Percentiles rank a stretch among this genome's conserved stretches.
phyloP scores from a whole-genome alignment of 2,329 filamentous ascomycete species.

The Lecanicillium sp. region DNA sequence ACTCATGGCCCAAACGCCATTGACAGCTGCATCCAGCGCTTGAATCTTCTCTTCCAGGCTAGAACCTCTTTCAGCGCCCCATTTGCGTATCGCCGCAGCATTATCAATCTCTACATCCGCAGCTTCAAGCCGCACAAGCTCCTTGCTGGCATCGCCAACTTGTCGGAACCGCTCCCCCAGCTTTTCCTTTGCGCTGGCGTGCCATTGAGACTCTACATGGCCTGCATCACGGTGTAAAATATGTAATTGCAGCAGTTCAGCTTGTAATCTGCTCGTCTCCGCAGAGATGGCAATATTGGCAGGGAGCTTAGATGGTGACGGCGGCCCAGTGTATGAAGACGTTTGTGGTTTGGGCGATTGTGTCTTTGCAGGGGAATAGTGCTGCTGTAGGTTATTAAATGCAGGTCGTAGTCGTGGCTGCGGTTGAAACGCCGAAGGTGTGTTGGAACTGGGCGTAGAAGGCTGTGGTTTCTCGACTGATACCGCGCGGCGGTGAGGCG shows the following conservation, averaged over 20 bases:
- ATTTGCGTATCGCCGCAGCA: slow-evolving; percentile 41
- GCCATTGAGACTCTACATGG: slow-evolving; percentile 40
- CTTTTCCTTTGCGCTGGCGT: slow-evolving; percentile 42
- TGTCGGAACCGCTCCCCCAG: slow-evolving; percentile 37
- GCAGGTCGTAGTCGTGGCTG: slow-evolving; percentile 38
- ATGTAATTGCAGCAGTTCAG: slow-evolving; percentile 57
- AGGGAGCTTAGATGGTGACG: slow-evolving; percentile 51
- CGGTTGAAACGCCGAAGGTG: slow-evolving; percentile 11
- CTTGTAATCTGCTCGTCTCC: slow-evolving; percentile 51
- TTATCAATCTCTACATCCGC: slow-evolving; percentile 42
- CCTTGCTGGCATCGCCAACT: slow-evolving; percentile 25
- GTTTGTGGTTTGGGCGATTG: slow-evolving; percentile 54
- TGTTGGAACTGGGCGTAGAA: slow-evolving; percentile 11
- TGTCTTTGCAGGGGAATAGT: slow-evolving; percentile 57
- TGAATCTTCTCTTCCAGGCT: slow-evolving; percentile 49
- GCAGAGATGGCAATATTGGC: slow-evolving; percentile 50
- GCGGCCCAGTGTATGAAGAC: slow-evolving; percentile 37
- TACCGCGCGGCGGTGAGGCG: slow-evolving; percentile 11
- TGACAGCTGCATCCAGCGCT: slow-evolving; percentile 46
- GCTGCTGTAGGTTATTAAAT: slow-evolving; percentile 57
- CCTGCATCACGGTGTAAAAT: slow-evolving; percentile 50
- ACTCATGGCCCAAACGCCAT: slow-evolving; percentile 48
- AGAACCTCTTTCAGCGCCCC: slow-evolving; percentile 27
- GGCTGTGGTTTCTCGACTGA: slow-evolving; percentile 14
- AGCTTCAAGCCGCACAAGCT: slow-evolving; percentile 28